Percentiles rank a stretch among this genome's conserved stretches.
phyloP scores from a whole-genome alignment of 352 stramenopile genomes.

The Phytophthora ohioensis region DNA sequence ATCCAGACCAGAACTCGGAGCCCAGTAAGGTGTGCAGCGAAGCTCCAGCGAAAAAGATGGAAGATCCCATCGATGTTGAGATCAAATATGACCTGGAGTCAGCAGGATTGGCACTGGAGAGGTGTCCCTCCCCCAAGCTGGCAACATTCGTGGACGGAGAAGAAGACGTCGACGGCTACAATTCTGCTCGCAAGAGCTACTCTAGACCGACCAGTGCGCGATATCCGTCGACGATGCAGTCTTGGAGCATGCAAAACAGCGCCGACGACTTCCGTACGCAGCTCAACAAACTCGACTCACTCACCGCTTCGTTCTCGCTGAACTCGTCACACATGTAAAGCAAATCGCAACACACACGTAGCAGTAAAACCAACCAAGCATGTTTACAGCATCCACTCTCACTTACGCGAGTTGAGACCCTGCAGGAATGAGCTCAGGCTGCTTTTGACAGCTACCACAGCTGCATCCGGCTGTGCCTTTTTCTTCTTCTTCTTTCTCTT shows the following conservation, averaged over 20 bases:
- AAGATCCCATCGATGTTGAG: slow-evolving; percentile 12
- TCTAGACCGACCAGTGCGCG: slow-evolving; percentile 33
- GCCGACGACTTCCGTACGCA: slow-evolving; percentile 41
- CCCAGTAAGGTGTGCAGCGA: slow-evolving; percentile 8
- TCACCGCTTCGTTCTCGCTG: slow-evolving; percentile 35
- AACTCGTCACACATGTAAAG: slow-evolving; percentile 36
- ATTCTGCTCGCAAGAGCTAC: slow-evolving; percentile 32
- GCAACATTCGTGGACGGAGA: slow-evolving; percentile 1
- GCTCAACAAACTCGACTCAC: slow-evolving; percentile 35
- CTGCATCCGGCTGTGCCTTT: slow-evolving; percentile 35
- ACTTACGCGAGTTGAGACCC: slow-evolving; percentile 52
- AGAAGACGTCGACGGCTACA: neutral
- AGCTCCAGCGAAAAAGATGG: neutral
- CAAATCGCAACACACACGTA: slow-evolving; percentile 4
- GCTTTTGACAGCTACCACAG: slow-evolving; percentile 65
- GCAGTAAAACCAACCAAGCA: slow-evolving; percentile 6
- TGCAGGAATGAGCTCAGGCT: slow-evolving; percentile 71
- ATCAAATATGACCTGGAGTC: slow-evolving; percentile 20
- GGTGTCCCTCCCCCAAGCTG: slow-evolving; percentile 28
- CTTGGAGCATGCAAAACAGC: slow-evolving; percentile 43
- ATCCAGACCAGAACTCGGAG: neutral
- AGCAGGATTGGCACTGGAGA: slow-evolving; percentile 19
- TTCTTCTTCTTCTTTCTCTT: slow-evolving; percentile 80
- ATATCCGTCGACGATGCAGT: slow-evolving; percentile 60
- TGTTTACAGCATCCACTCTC: slow-evolving; percentile 22